Evolutionary conservation across 148 eudicot genomes (phyloP).

Genomic region (Diospyros kaki): DNA sequence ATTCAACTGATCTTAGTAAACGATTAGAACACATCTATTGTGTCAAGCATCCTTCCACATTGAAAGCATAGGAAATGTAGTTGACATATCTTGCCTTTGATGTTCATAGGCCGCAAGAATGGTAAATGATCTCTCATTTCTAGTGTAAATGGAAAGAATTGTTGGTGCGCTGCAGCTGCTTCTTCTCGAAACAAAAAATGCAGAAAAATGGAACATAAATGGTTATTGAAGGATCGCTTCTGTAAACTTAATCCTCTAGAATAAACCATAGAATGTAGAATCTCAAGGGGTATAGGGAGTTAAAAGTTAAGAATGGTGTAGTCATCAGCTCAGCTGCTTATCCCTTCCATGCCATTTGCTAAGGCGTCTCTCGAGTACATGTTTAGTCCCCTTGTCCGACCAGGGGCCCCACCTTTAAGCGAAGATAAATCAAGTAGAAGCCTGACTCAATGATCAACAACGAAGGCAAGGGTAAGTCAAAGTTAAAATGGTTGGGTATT

Average conservation of each 20-base stretch:
- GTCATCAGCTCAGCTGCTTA: slow-evolving; percentile 19
- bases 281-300: slow-evolving; percentile 1
- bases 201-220: slow-evolving; percentile 4
- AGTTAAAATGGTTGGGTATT: neutral
- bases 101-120: neutral
- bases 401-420: slow-evolving; percentile 54
- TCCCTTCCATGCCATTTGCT: slow-evolving; percentile 13
- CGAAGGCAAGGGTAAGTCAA: neutral
- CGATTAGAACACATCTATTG: neutral
- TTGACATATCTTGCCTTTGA: neutral
- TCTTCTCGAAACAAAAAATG: slow-evolving; percentile 1
- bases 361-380: slow-evolving; percentile 15
- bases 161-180: neutral
- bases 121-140: slow-evolving; percentile 8
- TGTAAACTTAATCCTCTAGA: neutral
- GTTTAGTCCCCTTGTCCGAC: slow-evolving; percentile 48
- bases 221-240: neutral
- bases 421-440: slow-evolving; percentile 41
- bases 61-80: neutral
- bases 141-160: slow-evolving; percentile 1
- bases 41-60: neutral
- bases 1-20: no score
- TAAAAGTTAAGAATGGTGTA: neutral
- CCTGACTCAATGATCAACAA: slow-evolving; percentile 13
- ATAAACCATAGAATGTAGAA: neutral